These are phyloP conservation scores for Polyplosphaeria fusca DNA, from an alignment of 495 filamentous ascomycete genomes.

Conservation along the genomic window DNA sequence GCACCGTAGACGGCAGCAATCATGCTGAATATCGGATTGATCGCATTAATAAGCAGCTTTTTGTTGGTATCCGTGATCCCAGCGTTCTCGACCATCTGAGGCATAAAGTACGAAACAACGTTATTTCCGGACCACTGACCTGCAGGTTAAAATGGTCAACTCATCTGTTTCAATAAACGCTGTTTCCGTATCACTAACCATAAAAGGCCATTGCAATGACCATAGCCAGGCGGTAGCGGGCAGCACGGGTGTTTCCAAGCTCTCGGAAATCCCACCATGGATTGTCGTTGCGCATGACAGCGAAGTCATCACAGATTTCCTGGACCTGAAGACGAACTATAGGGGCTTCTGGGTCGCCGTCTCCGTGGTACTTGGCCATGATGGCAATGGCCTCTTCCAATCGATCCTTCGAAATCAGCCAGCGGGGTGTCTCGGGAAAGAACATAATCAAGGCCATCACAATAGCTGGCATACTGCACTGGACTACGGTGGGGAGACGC, in stretches of 20 bases:
- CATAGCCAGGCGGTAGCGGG: conserved; percentile 3
- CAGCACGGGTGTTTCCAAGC: conserved; percentile 10
- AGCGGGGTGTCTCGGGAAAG: conserved; percentile 29
- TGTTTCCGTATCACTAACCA: too few species aligned
- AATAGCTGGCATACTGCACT: conserved; percentile 8
- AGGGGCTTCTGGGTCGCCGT: conserved; percentile 8
- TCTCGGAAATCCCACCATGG: conserved; percentile 16
- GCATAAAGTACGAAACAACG: conserved; percentile 17
- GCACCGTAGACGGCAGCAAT: conserved; percentile 25
- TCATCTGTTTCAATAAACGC: too few species aligned
- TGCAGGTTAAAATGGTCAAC: too few species aligned
- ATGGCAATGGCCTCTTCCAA: conserved; percentile 24
- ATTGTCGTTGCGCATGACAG: conserved; percentile 4
- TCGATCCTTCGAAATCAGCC: conserved; percentile 29
- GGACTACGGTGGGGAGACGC: conserved; percentile 16
- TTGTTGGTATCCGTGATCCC: conserved; percentile 6
- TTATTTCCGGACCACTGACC: conserved; percentile 9
- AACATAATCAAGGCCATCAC: conserved; percentile 20
- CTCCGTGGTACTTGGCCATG: conserved; percentile 25
- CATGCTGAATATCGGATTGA: conserved; percentile 26
- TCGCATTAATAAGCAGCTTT: conserved; percentile 20
- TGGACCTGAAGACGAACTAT: conserved; percentile 23
- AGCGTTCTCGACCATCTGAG: conserved; percentile 12
- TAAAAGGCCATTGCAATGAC: conserved; percentile 12
- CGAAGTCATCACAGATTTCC: conserved; percentile 11